Evolutionary conservation across 768 basidiomycete genomes (phyloP).

Genomic region (Collybiopsis luxurians): DNA sequence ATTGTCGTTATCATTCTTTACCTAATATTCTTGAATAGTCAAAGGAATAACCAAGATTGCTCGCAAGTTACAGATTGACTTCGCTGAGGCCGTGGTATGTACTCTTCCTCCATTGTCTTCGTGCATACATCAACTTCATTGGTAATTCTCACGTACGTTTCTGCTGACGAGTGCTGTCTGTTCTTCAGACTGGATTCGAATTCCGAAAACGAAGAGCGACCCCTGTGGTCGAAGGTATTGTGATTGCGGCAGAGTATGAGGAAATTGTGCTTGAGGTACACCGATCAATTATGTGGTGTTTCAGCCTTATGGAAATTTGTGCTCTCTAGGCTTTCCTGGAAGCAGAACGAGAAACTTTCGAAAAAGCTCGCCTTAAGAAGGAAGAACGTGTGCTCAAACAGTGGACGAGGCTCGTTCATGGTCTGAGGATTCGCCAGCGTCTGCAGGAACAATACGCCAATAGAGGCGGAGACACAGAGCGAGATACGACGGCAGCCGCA

Average conservation of each 20-base stretch:
- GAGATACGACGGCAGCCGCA: too few relatives aligned
- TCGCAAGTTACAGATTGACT: constrained; percentile 81
- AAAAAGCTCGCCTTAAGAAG: constrained; percentile 71
- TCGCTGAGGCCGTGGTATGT: constrained; percentile 93
- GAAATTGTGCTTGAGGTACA: constrained; percentile 69
- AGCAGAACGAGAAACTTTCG: constrained; percentile 72
- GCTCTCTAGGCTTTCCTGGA: constrained; percentile 75
- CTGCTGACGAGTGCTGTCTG: too few relatives aligned
- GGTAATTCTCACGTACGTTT: constrained; percentile 6
- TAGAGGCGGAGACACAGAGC: constrained; percentile 22
- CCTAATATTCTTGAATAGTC: constrained; percentile 37
- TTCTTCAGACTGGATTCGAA: constrained; percentile 84
- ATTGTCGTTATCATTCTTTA: not conserved
- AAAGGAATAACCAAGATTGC: constrained; percentile 91
- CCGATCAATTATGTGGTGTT: constrained; percentile 10
- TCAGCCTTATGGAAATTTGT: not conserved
- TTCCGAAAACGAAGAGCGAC: constrained; percentile 90
- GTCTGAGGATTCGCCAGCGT: constrained; percentile 81
- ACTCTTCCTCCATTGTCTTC: constrained; percentile 1
- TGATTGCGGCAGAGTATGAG: constrained; percentile 82
- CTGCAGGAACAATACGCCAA: constrained; percentile 75
- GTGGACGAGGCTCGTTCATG: constrained; percentile 87
- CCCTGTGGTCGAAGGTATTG: constrained; percentile 83
- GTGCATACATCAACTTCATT: not conserved
- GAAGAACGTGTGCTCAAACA: constrained; percentile 81